Base-by-base conservation (phyloP, 306 rosid genomes). In the Fragaria nilgerrensis region DNA sequence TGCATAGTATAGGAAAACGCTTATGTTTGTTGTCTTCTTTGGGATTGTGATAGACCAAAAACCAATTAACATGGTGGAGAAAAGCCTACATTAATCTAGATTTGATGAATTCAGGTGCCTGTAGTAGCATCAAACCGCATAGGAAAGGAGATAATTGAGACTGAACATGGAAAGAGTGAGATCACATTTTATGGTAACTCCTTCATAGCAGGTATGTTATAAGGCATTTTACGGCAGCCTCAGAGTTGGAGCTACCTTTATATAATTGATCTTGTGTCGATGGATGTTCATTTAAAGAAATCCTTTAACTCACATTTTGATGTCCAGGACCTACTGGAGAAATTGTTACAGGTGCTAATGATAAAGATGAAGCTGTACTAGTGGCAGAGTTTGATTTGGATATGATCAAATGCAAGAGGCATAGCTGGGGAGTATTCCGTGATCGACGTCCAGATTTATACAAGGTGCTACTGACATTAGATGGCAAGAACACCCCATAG, bases 391-490 rank as follows among this genome's bases (percentile, higher is more conserved):
- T 95, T 80, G 91, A 95, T 84, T 79, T 95, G 84, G 96, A 89
- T 62, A 81, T 88, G 74, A 90, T 95, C 79, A 95, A 90, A 84
- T 85, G 88, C 71, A 85, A 81, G 84, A 86, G 99, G 77, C 90
- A 87, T 80, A 55, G 85, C 68, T 95, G 99, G 99, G 98, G 99
- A 45, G 82, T 92, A 22, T 95, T 90, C 74, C 93, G 97, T 23
- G 99, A 95, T 75, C 88, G 99, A 34, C 96, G 99, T 29, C 99
- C 97, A 5, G 97, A 89, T 43, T 80, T 95, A 29, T 95, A 92
- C 82, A 92, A 92, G 90, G 91, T 85, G 84, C 91, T 95, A 82
- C 85, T 95, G 73, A 87, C 99, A 43, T 85, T 87, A 76, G 88
- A 88, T 77, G 92, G 89, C 78, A 77, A 61, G 74, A 76, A 70